Evolutionary conservation across 2,329 filamentous ascomycete genomes (phyloP).

Genomic region (Byssochlamys sp.): DNA sequence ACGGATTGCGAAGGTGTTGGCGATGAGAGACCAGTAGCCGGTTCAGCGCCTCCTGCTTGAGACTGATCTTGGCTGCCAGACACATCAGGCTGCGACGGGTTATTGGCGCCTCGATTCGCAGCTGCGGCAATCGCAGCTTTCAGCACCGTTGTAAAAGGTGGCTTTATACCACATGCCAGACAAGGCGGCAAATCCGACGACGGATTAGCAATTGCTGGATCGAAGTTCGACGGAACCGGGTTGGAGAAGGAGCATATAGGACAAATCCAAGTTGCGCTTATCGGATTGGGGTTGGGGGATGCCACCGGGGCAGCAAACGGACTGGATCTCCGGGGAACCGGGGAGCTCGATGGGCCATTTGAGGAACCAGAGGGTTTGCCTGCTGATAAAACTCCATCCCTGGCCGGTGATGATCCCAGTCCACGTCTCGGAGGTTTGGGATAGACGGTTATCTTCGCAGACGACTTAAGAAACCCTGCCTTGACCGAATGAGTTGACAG

Average conservation of each 20-base stretch:
- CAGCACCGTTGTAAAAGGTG: slow-evolving; percentile 67
- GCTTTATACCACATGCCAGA: slow-evolving; percentile 86
- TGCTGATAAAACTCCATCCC: slow-evolving; percentile 30
- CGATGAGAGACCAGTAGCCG: background rate
- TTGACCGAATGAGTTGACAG: slow-evolving; percentile 26
- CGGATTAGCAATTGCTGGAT: slow-evolving; percentile 67
- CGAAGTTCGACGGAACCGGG: slow-evolving; percentile 84
- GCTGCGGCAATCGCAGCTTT: slow-evolving; percentile 74
- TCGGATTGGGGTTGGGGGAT: slow-evolving; percentile 26
- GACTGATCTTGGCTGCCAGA: background rate
- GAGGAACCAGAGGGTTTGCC: slow-evolving; percentile 23
- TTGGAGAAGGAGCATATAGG: slow-evolving; percentile 94
- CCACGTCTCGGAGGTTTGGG: slow-evolving; percentile 67
- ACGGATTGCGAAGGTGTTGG: slow-evolving; percentile 12
- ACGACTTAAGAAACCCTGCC: slow-evolving; percentile 90
- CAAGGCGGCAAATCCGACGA: slow-evolving; percentile 78
- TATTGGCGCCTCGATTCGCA: slow-evolving; percentile 37
- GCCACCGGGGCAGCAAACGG: slow-evolving; percentile 25
- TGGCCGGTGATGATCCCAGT: slow-evolving; percentile 44
- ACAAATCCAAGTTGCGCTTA: slow-evolving; percentile 79
- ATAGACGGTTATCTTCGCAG: slow-evolving; percentile 79
- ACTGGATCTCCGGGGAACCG: slow-evolving; percentile 19
- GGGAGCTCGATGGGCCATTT: slow-evolving; percentile 22
- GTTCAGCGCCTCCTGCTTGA: background rate
- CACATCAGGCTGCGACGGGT: background rate